phyloP scores from a whole-genome alignment of 768 basidiomycete genomes.

The Leccinum variicolor region DNA sequence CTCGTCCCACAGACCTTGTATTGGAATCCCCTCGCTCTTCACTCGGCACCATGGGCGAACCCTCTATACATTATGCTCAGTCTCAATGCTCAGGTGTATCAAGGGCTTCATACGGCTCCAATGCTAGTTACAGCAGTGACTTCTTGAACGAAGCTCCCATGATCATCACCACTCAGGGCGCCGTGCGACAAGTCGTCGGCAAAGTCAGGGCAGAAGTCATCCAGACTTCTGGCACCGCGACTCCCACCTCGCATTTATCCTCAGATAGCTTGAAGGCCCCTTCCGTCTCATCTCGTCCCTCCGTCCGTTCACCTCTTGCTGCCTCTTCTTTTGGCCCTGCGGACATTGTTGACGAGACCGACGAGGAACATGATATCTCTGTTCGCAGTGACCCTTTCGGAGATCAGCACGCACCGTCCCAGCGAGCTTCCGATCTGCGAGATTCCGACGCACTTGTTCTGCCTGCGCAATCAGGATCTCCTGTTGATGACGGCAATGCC shows the following conservation, averaged over 20 bases:
- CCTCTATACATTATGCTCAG: constrained; percentile 36
- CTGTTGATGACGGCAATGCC: constrained; percentile 59
- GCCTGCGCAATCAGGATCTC: constrained; percentile 54
- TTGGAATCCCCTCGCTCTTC: constrained; percentile 62
- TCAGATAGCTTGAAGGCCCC: constrained; percentile 42
- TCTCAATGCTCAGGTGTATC: constrained; percentile 57
- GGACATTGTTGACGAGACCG: constrained; percentile 54
- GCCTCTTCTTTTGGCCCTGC: constrained; percentile 67
- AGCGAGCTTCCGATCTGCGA: constrained; percentile 22
- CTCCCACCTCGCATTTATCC: constrained; percentile 26
- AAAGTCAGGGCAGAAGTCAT: constrained; percentile 80
- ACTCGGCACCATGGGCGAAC: constrained; percentile 42
- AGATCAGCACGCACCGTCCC: constrained; percentile 44
- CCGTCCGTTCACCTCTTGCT: constrained; percentile 64
- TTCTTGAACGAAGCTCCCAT: constrained; percentile 78
- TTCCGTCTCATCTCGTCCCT: constrained; percentile 37
- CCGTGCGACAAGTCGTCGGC: constrained; percentile 69
- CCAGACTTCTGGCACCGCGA: constrained; percentile 46
- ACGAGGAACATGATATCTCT: constrained; percentile 29
- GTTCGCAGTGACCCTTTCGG: constrained; percentile 55
- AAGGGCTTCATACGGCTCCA: constrained; percentile 70
- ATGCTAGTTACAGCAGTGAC: constrained; percentile 73
- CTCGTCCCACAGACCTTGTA: constrained; percentile 56
- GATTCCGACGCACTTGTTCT: constrained; percentile 38
- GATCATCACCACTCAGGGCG: constrained; percentile 66